Percentiles rank a stretch among this genome's conserved stretches.
Evolutionary conservation across 2,329 filamentous ascomycete species (phyloP).

Genomic region (Monilinia vaccinii-corymbosi): DNA sequence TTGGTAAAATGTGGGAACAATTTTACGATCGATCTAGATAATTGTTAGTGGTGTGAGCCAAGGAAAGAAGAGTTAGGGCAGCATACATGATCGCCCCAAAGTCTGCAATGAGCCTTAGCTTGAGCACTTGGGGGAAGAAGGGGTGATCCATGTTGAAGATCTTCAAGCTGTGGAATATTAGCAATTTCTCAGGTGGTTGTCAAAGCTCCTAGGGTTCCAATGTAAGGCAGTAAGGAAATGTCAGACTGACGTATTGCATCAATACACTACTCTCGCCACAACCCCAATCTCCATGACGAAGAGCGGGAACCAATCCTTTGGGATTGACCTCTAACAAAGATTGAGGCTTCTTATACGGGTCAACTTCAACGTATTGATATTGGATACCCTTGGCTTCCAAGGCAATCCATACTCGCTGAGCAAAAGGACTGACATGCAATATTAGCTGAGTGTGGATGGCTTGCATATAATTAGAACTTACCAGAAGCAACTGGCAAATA

Average conservation of each 20-base stretch:
- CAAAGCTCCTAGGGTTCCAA: not conserved
- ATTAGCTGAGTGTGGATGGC: constrained; percentile 9
- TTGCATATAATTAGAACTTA: constrained; percentile 32
- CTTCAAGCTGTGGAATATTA: constrained; percentile 51
- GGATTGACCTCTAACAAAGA: constrained; percentile 68
- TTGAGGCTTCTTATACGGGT: constrained; percentile 67
- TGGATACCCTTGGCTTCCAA: constrained; percentile 68
- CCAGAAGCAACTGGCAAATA: constrained; percentile 82
- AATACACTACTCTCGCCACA: constrained; percentile 75
- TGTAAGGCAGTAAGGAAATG: not conserved
- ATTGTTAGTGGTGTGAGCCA: constrained; percentile 6
- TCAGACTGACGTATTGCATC: constrained; percentile 64
- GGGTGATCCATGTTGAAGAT: constrained; percentile 49
- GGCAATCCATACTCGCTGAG: constrained; percentile 83
- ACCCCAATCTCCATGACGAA: constrained; percentile 71
- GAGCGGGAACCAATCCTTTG: constrained; percentile 64
- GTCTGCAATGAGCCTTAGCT: constrained; percentile 60
- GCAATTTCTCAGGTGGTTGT: not conserved
- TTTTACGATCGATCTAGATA: constrained; percentile 59
- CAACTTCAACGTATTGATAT: constrained; percentile 82
- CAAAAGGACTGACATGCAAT: constrained; percentile 51
- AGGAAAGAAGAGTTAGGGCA: not conserved
- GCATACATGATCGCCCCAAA: constrained; percentile 73
- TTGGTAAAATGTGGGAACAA: constrained; percentile 69
- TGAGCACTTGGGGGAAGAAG: constrained; percentile 58